Conservation (phyloP, 768 basidiomycete species). For the Kwoniella sp. region DNA sequence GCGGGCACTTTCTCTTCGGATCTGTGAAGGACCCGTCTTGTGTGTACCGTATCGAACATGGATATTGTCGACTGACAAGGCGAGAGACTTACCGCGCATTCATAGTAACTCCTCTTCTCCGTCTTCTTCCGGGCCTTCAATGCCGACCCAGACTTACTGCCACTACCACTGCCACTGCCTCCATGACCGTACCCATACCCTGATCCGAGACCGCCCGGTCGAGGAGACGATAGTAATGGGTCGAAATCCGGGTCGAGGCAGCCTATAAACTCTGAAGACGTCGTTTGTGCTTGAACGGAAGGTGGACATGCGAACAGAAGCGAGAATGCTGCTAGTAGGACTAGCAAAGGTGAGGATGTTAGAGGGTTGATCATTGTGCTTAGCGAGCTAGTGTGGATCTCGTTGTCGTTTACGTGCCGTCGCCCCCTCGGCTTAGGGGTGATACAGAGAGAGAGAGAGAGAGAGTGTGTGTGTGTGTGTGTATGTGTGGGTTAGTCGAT, state of each 20-base stretch:
- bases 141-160: background rate
- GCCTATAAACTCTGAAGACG: conserved; percentile 3
- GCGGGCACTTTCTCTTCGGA: too few relatives aligned
- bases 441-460: too few relatives aligned
- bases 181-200: background rate
- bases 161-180: background rate
- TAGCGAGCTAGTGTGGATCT: too few relatives aligned
- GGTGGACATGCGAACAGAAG: background rate
- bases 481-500: too few relatives aligned
- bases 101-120: conserved; percentile 5
- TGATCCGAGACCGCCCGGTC: background rate
- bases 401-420: too few relatives aligned
- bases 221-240: background rate
- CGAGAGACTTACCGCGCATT: conserved; percentile 5
- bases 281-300: background rate
- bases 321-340: background rate
- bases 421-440: too few relatives aligned
- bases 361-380: too few relatives aligned
- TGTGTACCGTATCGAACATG: too few relatives aligned
- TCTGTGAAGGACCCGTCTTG: too few relatives aligned
- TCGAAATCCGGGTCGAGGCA: conserved; percentile 6
- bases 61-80: background rate
- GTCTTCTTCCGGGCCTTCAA: background rate
- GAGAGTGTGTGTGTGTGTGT: too few relatives aligned
- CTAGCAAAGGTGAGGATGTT: too few relatives aligned